Base-by-base conservation (phyloP, 2,329 filamentous ascomycete genomes). In the Diaporthe vexans region DNA sequence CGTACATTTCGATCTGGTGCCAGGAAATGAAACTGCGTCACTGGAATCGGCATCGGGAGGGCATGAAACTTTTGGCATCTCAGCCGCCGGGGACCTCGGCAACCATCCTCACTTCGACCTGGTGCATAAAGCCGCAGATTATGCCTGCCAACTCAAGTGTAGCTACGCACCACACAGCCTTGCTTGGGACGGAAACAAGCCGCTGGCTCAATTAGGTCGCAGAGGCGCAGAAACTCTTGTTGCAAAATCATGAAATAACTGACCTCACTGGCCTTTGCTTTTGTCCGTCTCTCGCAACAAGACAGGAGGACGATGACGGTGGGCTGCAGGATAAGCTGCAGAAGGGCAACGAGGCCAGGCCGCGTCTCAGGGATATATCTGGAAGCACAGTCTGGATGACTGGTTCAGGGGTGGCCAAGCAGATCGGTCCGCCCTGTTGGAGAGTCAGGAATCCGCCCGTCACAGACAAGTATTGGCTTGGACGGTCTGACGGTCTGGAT, bases 341-440 rank as follows among this genome's bases (percentile, higher is more conserved):
- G 61, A 51, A 51, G 51, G 61, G 61, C 26, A 51, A 11, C 61
- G 11, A 67, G 29, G 29, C 10, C 13, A 67, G 29, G 29, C 10
- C 13, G 4, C 0, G 46, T 21, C 46, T 26, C 63, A 54, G 63
- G 63, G 63, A 68, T 29, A 68, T 26, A 68, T 40, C 48, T 8
- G 33, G 46, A 48, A 68, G n/a, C 46, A 11, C 8, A 1, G 15
- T 37, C 46, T 52, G 21, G 19, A 67, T 24, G 10, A 13, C 48
- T 68, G 63, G 63, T 26, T 68, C 63, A 68, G 63, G 63, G 63
- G 11, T 21, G 46, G 48, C 63, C 63, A 26, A 40, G n/a, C 15
- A 54, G 29, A 29, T 29, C 29, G 63, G 46, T 68, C 21, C 29
- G 63, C 29, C 46, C 48, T 13, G 48, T 26, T 68, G 63, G 15